Conservation (phyloP, 2,329 filamentous ascomycete genomes). For the Pseudocercospora crystallina region DNA sequence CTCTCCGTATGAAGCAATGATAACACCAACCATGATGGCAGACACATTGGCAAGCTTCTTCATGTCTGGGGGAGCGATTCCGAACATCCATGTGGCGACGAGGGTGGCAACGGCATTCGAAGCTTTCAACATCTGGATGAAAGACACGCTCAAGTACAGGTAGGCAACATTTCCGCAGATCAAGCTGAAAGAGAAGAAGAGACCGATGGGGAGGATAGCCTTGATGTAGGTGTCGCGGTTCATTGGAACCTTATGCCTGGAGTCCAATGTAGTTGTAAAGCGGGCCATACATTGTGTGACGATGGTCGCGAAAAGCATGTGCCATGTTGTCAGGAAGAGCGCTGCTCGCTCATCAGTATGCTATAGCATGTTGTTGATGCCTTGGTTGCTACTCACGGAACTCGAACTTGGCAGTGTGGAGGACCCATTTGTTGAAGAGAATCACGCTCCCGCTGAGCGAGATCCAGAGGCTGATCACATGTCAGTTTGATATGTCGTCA, state of each 20-base stretch:
- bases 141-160: slow-evolving; percentile 89
- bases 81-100: slow-evolving; percentile 82
- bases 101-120: slow-evolving; percentile 93
- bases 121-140: slow-evolving; percentile 99
- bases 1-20: slow-evolving; percentile 92
- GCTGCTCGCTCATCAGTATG: slow-evolving; percentile 45
- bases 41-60: slow-evolving; percentile 90
- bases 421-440: slow-evolving; percentile 98
- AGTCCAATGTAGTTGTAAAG: slow-evolving; percentile 87
- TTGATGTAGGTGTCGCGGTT: slow-evolving; percentile 88
- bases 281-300: slow-evolving; percentile 92
- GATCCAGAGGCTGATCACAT: slow-evolving; percentile 64
- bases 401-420: slow-evolving; percentile 75
- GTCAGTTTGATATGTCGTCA: too few species aligned
- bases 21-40: slow-evolving; percentile 88
- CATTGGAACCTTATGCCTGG: slow-evolving; percentile 96
- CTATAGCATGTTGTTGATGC: too few species aligned
- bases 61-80: slow-evolving; percentile 78
- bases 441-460: slow-evolving; percentile 89
- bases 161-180: slow-evolving; percentile 97
- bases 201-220: slow-evolving; percentile 88
- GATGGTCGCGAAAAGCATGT: slow-evolving; percentile 86
- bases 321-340: slow-evolving; percentile 92
- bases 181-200: slow-evolving; percentile 94
- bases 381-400: slow-evolving; percentile 12